These are phyloP conservation scores for Dryas integrifolia DNA, from an alignment of 331 rosid species.

Conservation along the genomic window DNA sequence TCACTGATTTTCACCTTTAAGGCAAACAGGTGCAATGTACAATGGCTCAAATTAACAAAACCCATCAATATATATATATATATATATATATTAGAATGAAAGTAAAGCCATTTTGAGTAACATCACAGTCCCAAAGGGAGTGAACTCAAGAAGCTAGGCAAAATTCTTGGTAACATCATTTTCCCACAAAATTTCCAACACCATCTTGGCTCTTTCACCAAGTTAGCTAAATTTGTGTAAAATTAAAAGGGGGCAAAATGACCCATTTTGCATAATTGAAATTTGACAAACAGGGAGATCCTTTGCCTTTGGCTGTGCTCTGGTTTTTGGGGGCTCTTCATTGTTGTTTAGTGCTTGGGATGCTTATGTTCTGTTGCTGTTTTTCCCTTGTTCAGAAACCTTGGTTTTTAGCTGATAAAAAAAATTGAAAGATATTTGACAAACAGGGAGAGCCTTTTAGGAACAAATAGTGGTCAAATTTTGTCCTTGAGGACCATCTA, in stretches of 20 bases:
- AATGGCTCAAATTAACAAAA: neutral
- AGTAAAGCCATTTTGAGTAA: neutral
- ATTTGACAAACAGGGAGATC: neutral
- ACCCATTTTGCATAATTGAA: neutral
- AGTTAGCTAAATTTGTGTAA: neutral
- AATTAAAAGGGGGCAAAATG: neutral
- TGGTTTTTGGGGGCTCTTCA: neutral
- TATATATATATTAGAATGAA: neutral
- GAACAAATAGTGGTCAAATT: neutral
- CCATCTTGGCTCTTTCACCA: constrained; percentile 4
- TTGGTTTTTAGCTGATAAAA: neutral
- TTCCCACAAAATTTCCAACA: neutral
- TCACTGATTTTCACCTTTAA: constrained; percentile 30
- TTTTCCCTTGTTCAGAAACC: neutral
- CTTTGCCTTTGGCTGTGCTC: neutral
- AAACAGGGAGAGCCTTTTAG: neutral
- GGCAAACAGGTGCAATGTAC: constrained; percentile 12
- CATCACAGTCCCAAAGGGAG: neutral
- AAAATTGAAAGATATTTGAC: neutral
- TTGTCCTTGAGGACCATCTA: neutral
- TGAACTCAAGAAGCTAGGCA: neutral
- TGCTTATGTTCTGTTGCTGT: neutral
- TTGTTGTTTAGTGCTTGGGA: neutral
- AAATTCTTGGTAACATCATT: neutral
- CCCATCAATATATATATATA: neutral